Base-by-base conservation (phyloP, 306 rosid genomes). In the Pyrus communis region DNA sequence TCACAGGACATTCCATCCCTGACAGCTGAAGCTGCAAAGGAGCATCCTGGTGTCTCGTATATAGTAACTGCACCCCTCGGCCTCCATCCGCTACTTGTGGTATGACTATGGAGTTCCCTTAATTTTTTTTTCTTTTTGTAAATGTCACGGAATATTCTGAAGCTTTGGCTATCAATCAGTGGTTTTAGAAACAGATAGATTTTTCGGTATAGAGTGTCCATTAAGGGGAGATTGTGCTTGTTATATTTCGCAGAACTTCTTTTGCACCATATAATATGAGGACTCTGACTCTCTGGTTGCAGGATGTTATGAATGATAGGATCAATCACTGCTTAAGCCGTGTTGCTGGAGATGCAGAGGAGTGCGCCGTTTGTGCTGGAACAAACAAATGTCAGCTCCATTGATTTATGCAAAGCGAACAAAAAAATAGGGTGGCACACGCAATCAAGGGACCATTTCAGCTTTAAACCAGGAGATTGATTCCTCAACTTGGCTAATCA, bases 51-150 rank as follows among this genome's bases (percentile, higher is more conserved):
- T 59, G 94, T 90, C 74, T 78, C 93, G 7, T 90, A 88, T 67
- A 78, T 92, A 3, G 55, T 95, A 63, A 85, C 97, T 13, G 98
- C 98, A 14, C 98, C 98, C 67, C 96, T 92, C 77, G 98, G 98
- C 51, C 86, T 89, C 59, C 97, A 95, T 62, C 89, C 86, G 5
- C 82, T 84, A 42, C 97, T 92, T 42, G 97, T 92, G 97, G 98
- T 92, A 83, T 75, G 87, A 49, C 42, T 40, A 19, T 11, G 51
- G 62, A 63, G 28, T 77, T 67, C 73, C 72, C 65, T 76, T 19
- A 22, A 14, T 3, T 0, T 63, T 63, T 25, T 70, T 43, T 35
- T 7, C 22, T 7, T 75, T 78, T 69, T 67, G 8, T 23, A 7
- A 2, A 15, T 18, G 8, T 5, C 9, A 58, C n/a, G 28, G 38